Base-by-base conservation (phyloP, 2,329 filamentous ascomycete species). In the Fusarium guadeloupense region DNA sequence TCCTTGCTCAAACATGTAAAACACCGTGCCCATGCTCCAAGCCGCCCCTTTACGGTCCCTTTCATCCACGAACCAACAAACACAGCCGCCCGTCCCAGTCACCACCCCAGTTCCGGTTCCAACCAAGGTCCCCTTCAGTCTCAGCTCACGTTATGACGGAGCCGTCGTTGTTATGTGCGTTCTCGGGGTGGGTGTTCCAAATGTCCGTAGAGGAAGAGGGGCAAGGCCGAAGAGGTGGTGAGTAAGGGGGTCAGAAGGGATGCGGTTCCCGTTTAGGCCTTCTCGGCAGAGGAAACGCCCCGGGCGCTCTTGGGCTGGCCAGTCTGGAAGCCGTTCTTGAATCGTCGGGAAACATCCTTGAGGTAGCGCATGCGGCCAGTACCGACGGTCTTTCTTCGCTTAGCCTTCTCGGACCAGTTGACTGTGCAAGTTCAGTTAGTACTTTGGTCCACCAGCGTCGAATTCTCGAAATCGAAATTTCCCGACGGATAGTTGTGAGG, bases 381-480 rank as follows among this genome's bases (percentile, higher is more conserved):
- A 76, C 95, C 95, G 79, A 91, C 94, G 78, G 94, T 97, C 93
- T 97, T 98, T 90, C 95, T 96, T 82, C 95, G 88, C 92, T 98
- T 98, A 76, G 93, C 94, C 91, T 99, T 99, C 89, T 98, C 94
- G 81, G 91, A 88, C 95, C 95, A 99, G 91, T 99, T 97, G 90
- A 89, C 94, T 98, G 78, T 78, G 44, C 19, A 33, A 21, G 14
- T 41, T 47, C 33, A 34, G 68, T 68, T 45, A 68, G 65, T 59
- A 60, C 61, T 47, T n/a, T 39, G 30, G 26, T 48, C 28, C 20
- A 42, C 30, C 17, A 42, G 25, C 33, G 26, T 45, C 48, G 42
- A 31, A 23, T 37, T 34, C n/a, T 62, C 48, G 56, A 41, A 31
- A 40, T 57, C 49, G 46, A 19, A n/a, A 13, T 51, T 44, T 45